These are phyloP conservation scores for Esteya vermicola DNA, from an alignment of 2,329 filamentous ascomycete species.

Conservation along the genomic window DNA sequence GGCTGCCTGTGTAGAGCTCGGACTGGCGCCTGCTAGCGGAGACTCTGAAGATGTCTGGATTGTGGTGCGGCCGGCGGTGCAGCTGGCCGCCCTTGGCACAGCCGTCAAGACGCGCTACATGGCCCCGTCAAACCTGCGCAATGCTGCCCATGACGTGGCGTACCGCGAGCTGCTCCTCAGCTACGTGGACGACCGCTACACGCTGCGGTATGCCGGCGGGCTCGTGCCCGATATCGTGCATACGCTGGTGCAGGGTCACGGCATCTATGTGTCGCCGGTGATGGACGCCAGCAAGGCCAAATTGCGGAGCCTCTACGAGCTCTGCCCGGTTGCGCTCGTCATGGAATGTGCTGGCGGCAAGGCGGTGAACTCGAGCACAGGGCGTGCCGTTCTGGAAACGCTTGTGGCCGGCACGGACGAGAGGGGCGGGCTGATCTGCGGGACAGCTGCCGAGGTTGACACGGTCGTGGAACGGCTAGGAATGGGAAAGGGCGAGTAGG, in stretches of 20 bases:
- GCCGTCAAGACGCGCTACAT: slow-evolving; percentile 41
- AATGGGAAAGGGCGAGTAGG: no score
- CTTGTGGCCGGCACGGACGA: slow-evolving; percentile 29
- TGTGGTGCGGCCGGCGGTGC: slow-evolving; percentile 24
- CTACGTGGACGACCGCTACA: slow-evolving; percentile 40
- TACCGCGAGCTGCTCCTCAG: slow-evolving; percentile 35
- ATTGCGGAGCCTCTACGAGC: slow-evolving; percentile 42
- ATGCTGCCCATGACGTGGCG: slow-evolving; percentile 32
- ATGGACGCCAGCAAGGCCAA: slow-evolving; percentile 37
- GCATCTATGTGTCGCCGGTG: slow-evolving; percentile 45
- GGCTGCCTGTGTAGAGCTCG: slow-evolving; percentile 36
- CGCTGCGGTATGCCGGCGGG: slow-evolving; percentile 45
- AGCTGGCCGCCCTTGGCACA: slow-evolving; percentile 17
- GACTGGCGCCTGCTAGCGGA: slow-evolving; percentile 13
- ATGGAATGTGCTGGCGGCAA: slow-evolving; percentile 44
- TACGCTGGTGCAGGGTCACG: slow-evolving; percentile 44
- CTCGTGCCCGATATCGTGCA: slow-evolving; percentile 48
- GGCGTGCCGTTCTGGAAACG: slow-evolving; percentile 24
- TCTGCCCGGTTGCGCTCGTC: slow-evolving; percentile 44
- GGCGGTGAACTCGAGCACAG: slow-evolving; percentile 34
- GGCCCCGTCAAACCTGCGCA: slow-evolving; percentile 46
- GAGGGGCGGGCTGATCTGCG: slow-evolving; percentile 34
- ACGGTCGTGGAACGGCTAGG: slow-evolving; percentile 3
- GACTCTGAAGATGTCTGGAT: slow-evolving; percentile 21
- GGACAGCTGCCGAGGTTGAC: slow-evolving; percentile 33